These are phyloP conservation scores for Fragilaria radians DNA, from an alignment of 108 stramenopile genomes.

Conservation along the genomic window DNA sequence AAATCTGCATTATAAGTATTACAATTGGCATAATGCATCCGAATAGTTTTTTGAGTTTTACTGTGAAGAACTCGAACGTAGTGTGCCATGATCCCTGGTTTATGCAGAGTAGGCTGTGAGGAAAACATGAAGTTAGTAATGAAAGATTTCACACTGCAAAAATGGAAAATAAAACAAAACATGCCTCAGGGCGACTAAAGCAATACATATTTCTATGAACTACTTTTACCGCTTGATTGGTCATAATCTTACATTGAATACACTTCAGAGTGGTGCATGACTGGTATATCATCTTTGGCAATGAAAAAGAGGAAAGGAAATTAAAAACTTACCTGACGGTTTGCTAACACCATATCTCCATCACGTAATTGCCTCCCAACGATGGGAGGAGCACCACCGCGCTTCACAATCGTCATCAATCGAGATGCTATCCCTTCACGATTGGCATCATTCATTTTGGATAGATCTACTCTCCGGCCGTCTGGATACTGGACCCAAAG, in stretches of 20 bases:
- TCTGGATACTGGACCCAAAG: conserved; percentile 87
- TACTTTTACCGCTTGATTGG: conserved; percentile 20
- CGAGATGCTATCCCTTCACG: conserved; percentile 82
- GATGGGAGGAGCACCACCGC: conserved; percentile 63
- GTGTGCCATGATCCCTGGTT: conserved; percentile 99
- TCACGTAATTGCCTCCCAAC: conserved; percentile 94
- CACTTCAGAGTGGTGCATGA: conserved; percentile 91
- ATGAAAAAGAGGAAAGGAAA: not conserved
- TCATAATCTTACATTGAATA: conserved; percentile 80
- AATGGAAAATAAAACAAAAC: conserved; percentile 1
- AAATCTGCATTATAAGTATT: conserved; percentile 99
- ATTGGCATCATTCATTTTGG: conserved; percentile 76
- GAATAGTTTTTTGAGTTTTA: conserved; percentile 90
- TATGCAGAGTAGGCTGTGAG: conserved; percentile 95
- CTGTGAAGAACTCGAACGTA: conserved; percentile 91
- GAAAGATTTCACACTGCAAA: not conserved
- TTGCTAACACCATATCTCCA: conserved; percentile 96
- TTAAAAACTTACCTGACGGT: conserved; percentile 82
- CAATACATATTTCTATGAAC: conserved; percentile 64
- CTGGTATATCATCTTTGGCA: conserved; percentile 68
- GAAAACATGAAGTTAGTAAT: conserved; percentile 6
- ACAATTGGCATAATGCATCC: conserved; percentile 99
- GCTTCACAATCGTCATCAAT: conserved; percentile 45
- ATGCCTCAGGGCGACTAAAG: conserved; percentile 47
- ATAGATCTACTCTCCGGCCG: conserved; percentile 83